These are phyloP conservation scores for Trichoderma lentiforme DNA, from an alignment of 2,329 filamentous ascomycete species.

Conservation along the genomic window DNA sequence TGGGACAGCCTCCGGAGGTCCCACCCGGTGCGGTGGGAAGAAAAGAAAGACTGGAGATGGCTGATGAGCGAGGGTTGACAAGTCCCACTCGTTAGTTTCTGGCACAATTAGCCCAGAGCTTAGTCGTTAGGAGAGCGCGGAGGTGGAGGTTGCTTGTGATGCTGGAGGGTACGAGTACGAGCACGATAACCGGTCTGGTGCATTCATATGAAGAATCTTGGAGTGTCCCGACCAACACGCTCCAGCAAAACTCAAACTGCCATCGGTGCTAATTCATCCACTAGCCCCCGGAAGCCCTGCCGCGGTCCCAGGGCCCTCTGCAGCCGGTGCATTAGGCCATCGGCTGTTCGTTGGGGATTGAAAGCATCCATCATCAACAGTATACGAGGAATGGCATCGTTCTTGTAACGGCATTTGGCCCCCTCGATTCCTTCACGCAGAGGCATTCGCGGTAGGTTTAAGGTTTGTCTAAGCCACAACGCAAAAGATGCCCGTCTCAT, in stretches of 20 bases:
- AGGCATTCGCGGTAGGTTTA: neutral
- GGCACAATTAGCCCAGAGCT: neutral
- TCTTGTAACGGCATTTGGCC: neutral
- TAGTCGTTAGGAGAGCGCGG: neutral
- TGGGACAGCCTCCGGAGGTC: constrained; percentile 18
- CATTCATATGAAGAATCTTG: neutral
- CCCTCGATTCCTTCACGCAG: neutral
- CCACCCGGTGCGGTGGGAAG: constrained; percentile 14
- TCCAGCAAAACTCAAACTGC: neutral
- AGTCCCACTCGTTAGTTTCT: neutral
- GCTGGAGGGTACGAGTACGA: constrained; percentile 6
- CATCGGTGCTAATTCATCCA: constrained; percentile 3
- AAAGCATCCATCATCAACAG: neutral
- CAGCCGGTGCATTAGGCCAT: constrained; percentile 29
- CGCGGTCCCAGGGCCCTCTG: constrained; percentile 18
- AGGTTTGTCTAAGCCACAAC: neutral
- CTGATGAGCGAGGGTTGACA: neutral
- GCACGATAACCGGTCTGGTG: neutral
- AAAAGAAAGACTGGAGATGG: neutral
- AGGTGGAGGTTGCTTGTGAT: neutral
- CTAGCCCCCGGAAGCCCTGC: constrained; percentile 18
- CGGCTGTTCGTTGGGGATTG: constrained; percentile 28
- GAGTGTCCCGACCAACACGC: neutral
- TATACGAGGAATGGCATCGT: neutral
- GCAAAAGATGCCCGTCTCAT: neutral